phyloP scores from a whole-genome alignment of 345 rosid genomes.

The Salix brachista region DNA sequence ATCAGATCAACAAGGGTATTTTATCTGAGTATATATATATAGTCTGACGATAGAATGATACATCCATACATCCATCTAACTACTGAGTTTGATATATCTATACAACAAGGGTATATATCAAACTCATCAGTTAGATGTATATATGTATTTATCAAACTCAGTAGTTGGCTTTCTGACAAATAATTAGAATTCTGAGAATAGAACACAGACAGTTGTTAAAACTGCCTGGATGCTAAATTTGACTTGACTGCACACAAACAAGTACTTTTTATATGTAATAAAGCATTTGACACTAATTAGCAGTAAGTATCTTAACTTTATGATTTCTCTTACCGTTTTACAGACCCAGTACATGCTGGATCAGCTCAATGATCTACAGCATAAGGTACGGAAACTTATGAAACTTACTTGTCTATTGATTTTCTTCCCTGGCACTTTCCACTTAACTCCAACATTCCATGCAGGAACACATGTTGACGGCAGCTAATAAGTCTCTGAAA shows the following conservation, averaged over 20 bases:
- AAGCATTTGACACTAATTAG: neutral
- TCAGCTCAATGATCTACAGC: constrained; percentile 89
- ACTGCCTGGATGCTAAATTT: neutral
- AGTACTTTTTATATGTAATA: neutral
- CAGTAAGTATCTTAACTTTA: neutral
- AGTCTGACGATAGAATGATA: neutral
- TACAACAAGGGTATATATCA: too few species aligned
- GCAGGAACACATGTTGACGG: constrained; percentile 72
- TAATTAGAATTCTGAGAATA: neutral
- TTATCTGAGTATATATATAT: neutral
- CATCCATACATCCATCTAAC: too few species aligned
- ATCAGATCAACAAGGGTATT: constrained; percentile 80
- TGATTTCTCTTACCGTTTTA: constrained; percentile 1
- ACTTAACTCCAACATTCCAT: neutral
- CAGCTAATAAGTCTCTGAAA: constrained; percentile 71
- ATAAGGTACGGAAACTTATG: constrained; percentile 44
- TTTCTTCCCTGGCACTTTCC: neutral
- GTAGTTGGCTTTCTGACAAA: neutral
- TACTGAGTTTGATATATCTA: too few species aligned
- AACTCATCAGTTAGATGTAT: too few species aligned
- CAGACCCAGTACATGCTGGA: constrained; percentile 93
- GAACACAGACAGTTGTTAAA: neutral
- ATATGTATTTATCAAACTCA: neutral
- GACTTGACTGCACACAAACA: neutral
- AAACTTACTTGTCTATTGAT: neutral